Base-by-base conservation (phyloP, 495 filamentous ascomycete genomes). In the Podospora australis region DNA sequence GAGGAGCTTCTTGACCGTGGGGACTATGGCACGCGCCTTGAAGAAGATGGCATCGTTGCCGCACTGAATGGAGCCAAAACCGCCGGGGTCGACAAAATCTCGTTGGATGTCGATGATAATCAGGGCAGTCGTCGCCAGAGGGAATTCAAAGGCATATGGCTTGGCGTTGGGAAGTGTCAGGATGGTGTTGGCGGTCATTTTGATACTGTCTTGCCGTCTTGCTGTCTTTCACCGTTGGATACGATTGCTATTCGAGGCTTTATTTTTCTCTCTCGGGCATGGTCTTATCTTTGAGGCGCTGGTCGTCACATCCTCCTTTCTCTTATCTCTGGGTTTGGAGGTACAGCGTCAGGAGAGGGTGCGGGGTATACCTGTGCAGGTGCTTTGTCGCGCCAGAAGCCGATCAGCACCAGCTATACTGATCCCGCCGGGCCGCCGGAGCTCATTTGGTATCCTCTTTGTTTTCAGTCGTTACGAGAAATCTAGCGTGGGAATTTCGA, bases 41-140 rank as follows among this genome's bases (percentile, higher is more conserved):
- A 53, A 63, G 40, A 65, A 63, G n/a, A 72, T 58, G 22, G 57
- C 50, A 9, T 49, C 48, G 50, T 70, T 60, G 35, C 66, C 69
- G 41, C 69, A 68, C 49, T 70, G 54, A 20, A 62, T 38, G 4
- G 48, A 53, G 9, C 62, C 62, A 39, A 65, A 65, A 25, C 76
- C 74, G 64, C 71, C 65, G 6, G 74, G 70, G 40, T 76, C 56
- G 26, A 52, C 57, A 53, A 81, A 75, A 55, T 61, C 77, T 14
- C 65, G 55, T 62, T 82, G 78, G 55, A 78, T 75, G 64, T 82
- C 77, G 44, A 82, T 79, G 38, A 82, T 64, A 49, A 82, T 60
- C 19, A 81, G 65, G 10, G 76, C 77, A 0, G 77, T 79, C 9
- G 68, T 70, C n/a, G 53, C 34, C 2, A 56, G 51, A 7, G 67